Base-by-base conservation (phyloP, 176 grass and related monocot genomes). In the Ensete glaucum region DNA sequence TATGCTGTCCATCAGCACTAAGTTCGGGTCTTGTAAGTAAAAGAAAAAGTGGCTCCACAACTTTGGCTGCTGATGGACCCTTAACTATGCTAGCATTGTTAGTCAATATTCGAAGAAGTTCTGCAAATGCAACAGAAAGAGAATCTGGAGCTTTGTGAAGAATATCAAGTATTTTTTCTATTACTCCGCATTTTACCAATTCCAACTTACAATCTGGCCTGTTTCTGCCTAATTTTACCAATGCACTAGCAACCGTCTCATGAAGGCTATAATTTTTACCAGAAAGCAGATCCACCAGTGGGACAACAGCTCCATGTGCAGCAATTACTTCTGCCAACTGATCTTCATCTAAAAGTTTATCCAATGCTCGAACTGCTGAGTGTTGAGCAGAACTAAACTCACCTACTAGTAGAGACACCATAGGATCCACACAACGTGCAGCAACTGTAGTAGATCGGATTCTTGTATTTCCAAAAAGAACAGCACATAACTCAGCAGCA, bases 71-170 rank as follows among this genome's bases (percentile, higher is more conserved):
- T 84, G 96, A 95, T 89, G 91, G 83, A 81, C 90, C 91, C 84
- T 94, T 95, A 26, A 91, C 96, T 70, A 99, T 91, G 76, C 86
- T 89, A 55, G 96, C 91, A 86, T 99, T 99, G 50, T 99, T 99
- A 72, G 96, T 99, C 86, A 99, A 81, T 84, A 99, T 95, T 67
- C 96, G 77, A 81, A 99, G 90, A 76, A 99, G 85, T 89, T 99
- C 96, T 53, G 88, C 85, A 80, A 99, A 76, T 54, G 91, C 96
- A 11, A 89, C 73, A 69, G 91, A 95, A 72, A 99, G 81, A 85
- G 91, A 99, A 99, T 95, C 96, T 51, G 96, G 96, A 52, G 96
- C 96, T 65, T 99, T 91, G 63, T 84, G 86, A 52, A 99, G 88
- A 85, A 99, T 95, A 56, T 93, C 89, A 68, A 99, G 88, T 81